Percentiles rank a stretch among this genome's conserved stretches.
Evolutionary conservation across 2,329 filamentous ascomycete species (phyloP).

Genomic region (Fusarium sp.): DNA sequence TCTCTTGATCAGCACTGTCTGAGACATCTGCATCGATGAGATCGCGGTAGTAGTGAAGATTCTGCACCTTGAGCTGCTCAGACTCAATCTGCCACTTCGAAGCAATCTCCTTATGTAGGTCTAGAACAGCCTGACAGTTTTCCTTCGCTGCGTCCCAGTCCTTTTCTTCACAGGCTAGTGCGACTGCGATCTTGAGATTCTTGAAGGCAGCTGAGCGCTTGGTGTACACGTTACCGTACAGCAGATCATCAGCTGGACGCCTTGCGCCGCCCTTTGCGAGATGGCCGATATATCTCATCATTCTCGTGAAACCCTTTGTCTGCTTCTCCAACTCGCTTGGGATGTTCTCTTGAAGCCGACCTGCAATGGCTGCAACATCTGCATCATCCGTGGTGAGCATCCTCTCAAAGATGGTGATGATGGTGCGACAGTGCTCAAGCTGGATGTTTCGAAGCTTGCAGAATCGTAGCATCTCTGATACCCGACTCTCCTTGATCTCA

Average conservation of each 20-base stretch:
- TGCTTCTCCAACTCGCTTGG: conserved; percentile 7
- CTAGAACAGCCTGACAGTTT: neutral
- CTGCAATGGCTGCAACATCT: neutral
- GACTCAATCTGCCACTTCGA: neutral
- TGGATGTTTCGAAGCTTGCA: conserved; percentile 25
- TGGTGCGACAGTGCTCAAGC: conserved; percentile 16
- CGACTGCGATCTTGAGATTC: conserved; percentile 4
- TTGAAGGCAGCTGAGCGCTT: conserved; percentile 24
- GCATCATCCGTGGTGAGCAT: neutral
- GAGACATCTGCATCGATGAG: neutral
- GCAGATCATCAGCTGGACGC: neutral
- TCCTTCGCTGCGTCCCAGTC: conserved; percentile 12
- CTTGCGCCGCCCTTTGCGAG: neutral
- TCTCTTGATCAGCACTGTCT: neutral
- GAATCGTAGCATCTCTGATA: neutral
- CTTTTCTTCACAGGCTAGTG: neutral
- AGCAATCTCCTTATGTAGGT: neutral
- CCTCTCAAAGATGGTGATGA: conserved; percentile 4
- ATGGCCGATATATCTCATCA: conserved; percentile 7
- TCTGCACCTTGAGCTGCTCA: conserved; percentile 14
- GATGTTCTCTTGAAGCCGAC: neutral
- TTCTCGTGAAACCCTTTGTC: conserved; percentile 2
- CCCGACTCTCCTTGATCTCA: neutral
- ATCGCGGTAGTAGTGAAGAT: neutral
- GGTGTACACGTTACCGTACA: conserved; percentile 19